Evolutionary conservation across 495 filamentous ascomycete species (phyloP), one percentile per base, ranked within the genome.

Genomic region (Neurospora sp.): DNA sequence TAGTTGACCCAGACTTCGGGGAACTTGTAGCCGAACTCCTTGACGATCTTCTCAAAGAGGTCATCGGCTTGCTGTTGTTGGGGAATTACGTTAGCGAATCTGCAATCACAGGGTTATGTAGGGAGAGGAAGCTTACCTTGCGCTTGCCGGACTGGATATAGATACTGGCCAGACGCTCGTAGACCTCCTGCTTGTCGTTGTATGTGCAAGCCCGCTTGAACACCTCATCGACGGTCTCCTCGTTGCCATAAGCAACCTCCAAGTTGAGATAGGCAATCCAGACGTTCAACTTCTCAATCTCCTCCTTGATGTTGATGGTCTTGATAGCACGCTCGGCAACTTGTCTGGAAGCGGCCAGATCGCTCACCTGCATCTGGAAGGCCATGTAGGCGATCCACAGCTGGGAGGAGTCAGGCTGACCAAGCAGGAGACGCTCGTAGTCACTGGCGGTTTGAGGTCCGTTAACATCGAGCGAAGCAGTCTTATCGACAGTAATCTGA

Each of bases 321-420:
- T 91, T 90, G 72, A 98, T 85, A 14, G 96, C 96, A 73, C 96
- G 91, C 81, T 97, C 92, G 35, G 93, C 94, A 75, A 97, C 90
- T 72, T 94, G 90, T 70, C 96, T 89, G 9, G 96, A 94, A 80
- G 92, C 94, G 46, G 89, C 88, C 38, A 95, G 83, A 78, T 98
- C 96, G 81, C 92, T 92, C 71, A 97, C 86, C 80, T 97, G 91
- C 78, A 98, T 89, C 82, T 98, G 93, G 85, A 97, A 97, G 27
- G 94, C 94, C 92, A 98, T 97, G 83, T 98, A 99, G 75, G 91
- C 87, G 70, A 97, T 91, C 96, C 96, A 99, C 35, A 98, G 85
- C 66, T 90, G 83, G 1, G 96, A 96, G 9, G 91, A 92, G 79
- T 98, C 92, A 2, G 96, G 94, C 78, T 97, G 92, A 72, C 94